These are phyloP conservation scores for Capsicum rhomboideum DNA, from an alignment of 257 asterid genomes.

Conservation along the genomic window DNA sequence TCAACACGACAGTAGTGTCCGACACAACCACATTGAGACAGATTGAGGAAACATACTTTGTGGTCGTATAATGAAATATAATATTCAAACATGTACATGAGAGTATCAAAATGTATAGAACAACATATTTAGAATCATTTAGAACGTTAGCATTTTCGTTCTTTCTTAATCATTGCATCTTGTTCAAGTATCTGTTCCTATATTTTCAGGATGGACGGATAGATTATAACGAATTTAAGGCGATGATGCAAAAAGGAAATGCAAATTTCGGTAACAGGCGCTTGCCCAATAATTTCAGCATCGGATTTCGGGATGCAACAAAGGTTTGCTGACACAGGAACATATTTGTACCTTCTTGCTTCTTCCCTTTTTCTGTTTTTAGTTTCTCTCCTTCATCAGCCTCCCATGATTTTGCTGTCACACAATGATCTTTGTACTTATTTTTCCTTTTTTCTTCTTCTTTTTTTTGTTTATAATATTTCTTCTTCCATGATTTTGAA, in stretches of 20 bases:
- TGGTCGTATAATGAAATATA: background rate
- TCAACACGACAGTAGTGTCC: background rate
- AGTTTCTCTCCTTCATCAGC: background rate
- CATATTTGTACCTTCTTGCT: background rate
- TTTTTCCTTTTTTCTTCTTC: background rate
- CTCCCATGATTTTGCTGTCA: constrained; percentile 3
- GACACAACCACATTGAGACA: background rate
- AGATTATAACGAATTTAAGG: constrained; percentile 23
- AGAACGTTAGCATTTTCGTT: background rate
- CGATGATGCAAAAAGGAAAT: constrained; percentile 25
- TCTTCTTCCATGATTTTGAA: background rate
- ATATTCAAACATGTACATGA: background rate
- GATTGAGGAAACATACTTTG: background rate
- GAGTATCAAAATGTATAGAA: background rate
- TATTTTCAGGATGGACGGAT: constrained; percentile 22
- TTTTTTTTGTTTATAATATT: background rate
- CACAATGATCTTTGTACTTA: background rate
- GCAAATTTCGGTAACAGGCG: constrained; percentile 3
- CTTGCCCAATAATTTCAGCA: constrained; percentile 3
- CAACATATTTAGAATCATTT: background rate
- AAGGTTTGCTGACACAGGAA: constrained; percentile 7
- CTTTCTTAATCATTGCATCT: background rate
- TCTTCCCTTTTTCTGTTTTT: background rate
- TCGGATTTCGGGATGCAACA: constrained; percentile 9
- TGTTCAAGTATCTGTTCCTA: background rate